Evolutionary conservation across 2,329 filamentous ascomycete genomes (phyloP).

Genomic region (Phialemonium atrogriseum): DNA sequence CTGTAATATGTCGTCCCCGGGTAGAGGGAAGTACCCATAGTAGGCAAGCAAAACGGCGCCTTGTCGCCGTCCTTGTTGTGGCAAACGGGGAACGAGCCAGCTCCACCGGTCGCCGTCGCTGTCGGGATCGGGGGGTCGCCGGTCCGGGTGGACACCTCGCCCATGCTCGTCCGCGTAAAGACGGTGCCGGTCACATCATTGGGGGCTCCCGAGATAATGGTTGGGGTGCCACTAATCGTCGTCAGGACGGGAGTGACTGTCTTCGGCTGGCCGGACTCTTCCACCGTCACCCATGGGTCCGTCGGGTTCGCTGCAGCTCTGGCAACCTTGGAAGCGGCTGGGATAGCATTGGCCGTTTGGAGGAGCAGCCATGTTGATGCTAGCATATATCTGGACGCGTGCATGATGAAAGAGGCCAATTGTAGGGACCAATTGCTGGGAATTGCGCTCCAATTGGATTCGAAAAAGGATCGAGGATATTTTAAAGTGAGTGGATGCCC

Average conservation of each 20-base stretch:
- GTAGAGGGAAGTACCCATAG: slow-evolving; percentile 32
- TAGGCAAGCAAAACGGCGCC: slow-evolving; percentile 45
- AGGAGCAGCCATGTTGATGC: slow-evolving; percentile 1
- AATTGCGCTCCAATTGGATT: no score
- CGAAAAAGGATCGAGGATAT: no score
- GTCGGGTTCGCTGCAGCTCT: slow-evolving; percentile 24
- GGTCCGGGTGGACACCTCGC: slow-evolving; percentile 24
- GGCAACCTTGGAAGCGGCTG: neutral
- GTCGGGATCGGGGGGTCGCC: slow-evolving; percentile 34
- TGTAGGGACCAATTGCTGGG: no score
- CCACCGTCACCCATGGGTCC: slow-evolving; percentile 43
- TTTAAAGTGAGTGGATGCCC: no score
- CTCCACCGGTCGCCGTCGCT: slow-evolving; percentile 33
- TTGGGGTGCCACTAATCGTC: slow-evolving; percentile 37
- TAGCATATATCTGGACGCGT: no score
- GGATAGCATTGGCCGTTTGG: neutral
- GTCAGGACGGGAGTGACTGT: slow-evolving; percentile 42
- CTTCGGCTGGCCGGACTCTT: slow-evolving; percentile 34
- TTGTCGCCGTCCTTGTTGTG: slow-evolving; percentile 35
- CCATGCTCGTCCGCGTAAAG: slow-evolving; percentile 22
- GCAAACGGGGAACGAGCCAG: slow-evolving; percentile 43
- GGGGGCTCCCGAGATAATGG: slow-evolving; percentile 25
- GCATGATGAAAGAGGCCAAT: slow-evolving; percentile 1
- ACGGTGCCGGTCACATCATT: slow-evolving; percentile 32
- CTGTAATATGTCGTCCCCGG: slow-evolving; percentile 42